Base-by-base conservation (phyloP, 2,329 filamentous ascomycete species). In the Fusarium neocosmosporiellum region DNA sequence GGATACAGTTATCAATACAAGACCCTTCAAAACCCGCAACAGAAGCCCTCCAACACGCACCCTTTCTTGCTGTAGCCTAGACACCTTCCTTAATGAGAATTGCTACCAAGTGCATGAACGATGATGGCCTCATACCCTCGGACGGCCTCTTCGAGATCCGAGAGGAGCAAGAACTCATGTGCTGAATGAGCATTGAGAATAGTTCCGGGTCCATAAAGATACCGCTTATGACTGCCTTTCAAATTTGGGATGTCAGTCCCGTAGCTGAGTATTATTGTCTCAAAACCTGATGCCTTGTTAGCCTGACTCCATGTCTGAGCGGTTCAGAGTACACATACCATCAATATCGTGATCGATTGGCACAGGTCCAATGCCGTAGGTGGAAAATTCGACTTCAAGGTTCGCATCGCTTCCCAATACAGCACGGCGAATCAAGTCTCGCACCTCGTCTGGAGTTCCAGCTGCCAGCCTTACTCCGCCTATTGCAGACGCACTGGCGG, bases 181-280 rank as follows among this genome's bases (percentile, higher is more conserved):
- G 93, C 91, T 0, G 91, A 92, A 80, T 97, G 94, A 4, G 94
- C 94, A 29, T 96, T 93, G 27, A 95, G 85, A 62, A 97, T 97
- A 66, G 85, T 91, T 0, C 89, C 89, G 1, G 89, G 89, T 0
- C 89, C 89, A 77, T 90, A 91, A 3, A 91, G 83, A 74, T 90
- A 91, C 61, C 86, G 86, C 22, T 85, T 89, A 68, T 93, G 89
- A 36, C 89, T 85, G 13, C 93, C 89, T 20, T 88, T 81, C 33
- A 96, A 80, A 75, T 93, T 90, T 0, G 94, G 92, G n/a, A 97
- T 91, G 80, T 98, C 95, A 1, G 95, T 97, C 8, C 94, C 95
- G 77, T 97, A 97, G 78, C 96, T 97, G 13, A 94, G 92, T 0
- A 92, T 90, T 54, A 91, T 89, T 0, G 89, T 91, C 22, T 95